Evolutionary conservation across 2,329 filamentous ascomycete species (phyloP).

Genomic region (Hypoxylon sp.): DNA sequence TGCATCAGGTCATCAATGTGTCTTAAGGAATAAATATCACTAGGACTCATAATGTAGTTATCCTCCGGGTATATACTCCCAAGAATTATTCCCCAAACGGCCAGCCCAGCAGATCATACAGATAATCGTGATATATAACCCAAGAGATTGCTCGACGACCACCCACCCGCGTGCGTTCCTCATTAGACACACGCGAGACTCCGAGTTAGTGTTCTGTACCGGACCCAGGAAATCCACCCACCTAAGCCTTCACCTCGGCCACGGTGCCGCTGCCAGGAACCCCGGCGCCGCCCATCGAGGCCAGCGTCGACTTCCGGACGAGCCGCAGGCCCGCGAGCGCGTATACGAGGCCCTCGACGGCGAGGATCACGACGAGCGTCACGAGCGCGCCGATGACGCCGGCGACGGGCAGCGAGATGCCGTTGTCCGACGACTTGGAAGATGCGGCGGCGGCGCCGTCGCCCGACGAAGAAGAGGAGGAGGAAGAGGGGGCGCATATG

Average conservation of each 20-base stretch:
- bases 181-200: no score
- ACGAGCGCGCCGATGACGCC: constrained; percentile 82
- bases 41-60: no score
- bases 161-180: no score
- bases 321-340: constrained; percentile 55
- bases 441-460: constrained; percentile 38
- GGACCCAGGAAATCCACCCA: background rate
- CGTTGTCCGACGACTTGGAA: constrained; percentile 44
- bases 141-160: no score
- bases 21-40: no score
- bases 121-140: no score
- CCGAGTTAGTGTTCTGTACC: no score
- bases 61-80: no score
- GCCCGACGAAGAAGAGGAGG: constrained; percentile 41
- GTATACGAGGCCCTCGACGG: constrained; percentile 54
- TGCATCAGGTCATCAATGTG: no score
- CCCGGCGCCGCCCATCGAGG: constrained; percentile 18
- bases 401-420: constrained; percentile 74
- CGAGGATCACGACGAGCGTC: constrained; percentile 59
- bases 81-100: no score
- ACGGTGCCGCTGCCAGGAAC: background rate
- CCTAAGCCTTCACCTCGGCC: constrained; percentile 35
- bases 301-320: constrained; percentile 56
- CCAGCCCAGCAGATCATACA: no score
- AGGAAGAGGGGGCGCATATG: constrained; percentile 63